A percentile compares a stretch with the other conserved stretches of the same genome.
These are phyloP conservation scores for Nemania sp. DNA, from an alignment of 2,329 filamentous ascomycete species.

Conservation along the genomic window DNA sequence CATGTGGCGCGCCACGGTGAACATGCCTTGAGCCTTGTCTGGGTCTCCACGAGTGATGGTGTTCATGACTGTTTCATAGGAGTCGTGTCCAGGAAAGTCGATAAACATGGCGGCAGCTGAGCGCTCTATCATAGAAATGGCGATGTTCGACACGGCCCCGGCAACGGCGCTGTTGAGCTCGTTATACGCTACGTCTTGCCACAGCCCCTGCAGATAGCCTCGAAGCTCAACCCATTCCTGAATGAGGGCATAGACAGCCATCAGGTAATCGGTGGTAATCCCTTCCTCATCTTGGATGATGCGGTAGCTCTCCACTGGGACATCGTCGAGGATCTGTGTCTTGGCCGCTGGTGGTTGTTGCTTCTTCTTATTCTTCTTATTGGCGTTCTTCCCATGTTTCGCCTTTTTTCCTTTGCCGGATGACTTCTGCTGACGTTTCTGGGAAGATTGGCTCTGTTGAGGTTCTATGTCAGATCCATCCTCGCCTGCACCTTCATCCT, in stretches of 20 bases:
- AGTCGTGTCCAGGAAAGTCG: conserved; percentile 52
- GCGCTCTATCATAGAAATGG: conserved; percentile 48
- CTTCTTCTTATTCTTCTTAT: conserved; percentile 26
- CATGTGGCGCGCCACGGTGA: conserved; percentile 26
- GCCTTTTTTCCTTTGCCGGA: conserved; percentile 28
- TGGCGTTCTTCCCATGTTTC: conserved; percentile 34
- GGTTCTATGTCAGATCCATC: conserved; percentile 17
- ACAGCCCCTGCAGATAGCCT: conserved; percentile 46
- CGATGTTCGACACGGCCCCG: conserved; percentile 47
- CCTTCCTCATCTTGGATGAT: conserved; percentile 48
- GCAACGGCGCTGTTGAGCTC: conserved; percentile 52
- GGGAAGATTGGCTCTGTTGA: conserved; percentile 19
- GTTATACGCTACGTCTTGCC: conserved; percentile 51
- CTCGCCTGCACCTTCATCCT: conserved; percentile 25
- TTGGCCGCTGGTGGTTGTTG: neutral
- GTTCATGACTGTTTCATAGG: conserved; percentile 48
- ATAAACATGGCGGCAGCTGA: conserved; percentile 46
- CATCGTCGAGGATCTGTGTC: conserved; percentile 39
- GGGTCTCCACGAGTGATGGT: conserved; percentile 46
- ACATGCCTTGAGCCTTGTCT: conserved; percentile 39
- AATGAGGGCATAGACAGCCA: conserved; percentile 48
- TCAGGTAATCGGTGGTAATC: conserved; percentile 47
- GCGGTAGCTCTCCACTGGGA: conserved; percentile 50
- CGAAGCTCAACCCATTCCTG: conserved; percentile 47
- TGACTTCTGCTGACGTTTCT: conserved; percentile 27